These are phyloP conservation scores for Agmasoma carcini DNA, from an alignment of 371 early-diverging fungal species.

Conservation along the genomic window DNA sequence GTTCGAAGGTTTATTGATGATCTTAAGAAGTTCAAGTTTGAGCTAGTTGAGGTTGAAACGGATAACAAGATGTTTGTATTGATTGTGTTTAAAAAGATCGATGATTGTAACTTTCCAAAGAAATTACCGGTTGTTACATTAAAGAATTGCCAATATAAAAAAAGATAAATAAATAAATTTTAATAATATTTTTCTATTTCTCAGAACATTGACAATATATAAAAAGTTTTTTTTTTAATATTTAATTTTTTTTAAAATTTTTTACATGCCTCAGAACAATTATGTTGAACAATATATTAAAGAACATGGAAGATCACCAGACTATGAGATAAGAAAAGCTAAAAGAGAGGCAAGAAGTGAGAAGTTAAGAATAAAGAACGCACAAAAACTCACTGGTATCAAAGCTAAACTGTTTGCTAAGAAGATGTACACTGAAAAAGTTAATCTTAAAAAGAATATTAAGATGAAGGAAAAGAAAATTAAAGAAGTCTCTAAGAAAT, in stretches of 20 bases:
- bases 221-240: too few relatives aligned
- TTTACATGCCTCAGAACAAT: slow-evolving; percentile 87
- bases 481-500: slow-evolving; percentile 66
- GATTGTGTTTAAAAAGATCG: slow-evolving; percentile 45
- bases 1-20: slow-evolving; percentile 34
- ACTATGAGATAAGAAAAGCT: slow-evolving; percentile 79
- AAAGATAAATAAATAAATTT: slow-evolving; percentile 34
- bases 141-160: slow-evolving; percentile 51
- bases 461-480: slow-evolving; percentile 79
- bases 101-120: not conserved
- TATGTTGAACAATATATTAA: slow-evolving; percentile 96
- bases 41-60: slow-evolving; percentile 22
- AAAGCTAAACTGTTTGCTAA: slow-evolving; percentile 95
- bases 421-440: slow-evolving; percentile 93
- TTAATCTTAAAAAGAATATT: slow-evolving; percentile 86
- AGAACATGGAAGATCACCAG: slow-evolving; percentile 82
- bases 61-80: slow-evolving; percentile 49
- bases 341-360: slow-evolving; percentile 82
- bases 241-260: not conserved
- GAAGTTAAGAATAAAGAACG: slow-evolving; percentile 72
- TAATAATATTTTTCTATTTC: not conserved
- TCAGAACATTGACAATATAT: too few relatives aligned
- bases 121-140: slow-evolving; percentile 32
- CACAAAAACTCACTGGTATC: slow-evolving; percentile 86
- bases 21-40: slow-evolving; percentile 46